Conservation (phyloP, 1,284 basidiomycete species). For the Pyrrhoderma lamaoense region DNA sequence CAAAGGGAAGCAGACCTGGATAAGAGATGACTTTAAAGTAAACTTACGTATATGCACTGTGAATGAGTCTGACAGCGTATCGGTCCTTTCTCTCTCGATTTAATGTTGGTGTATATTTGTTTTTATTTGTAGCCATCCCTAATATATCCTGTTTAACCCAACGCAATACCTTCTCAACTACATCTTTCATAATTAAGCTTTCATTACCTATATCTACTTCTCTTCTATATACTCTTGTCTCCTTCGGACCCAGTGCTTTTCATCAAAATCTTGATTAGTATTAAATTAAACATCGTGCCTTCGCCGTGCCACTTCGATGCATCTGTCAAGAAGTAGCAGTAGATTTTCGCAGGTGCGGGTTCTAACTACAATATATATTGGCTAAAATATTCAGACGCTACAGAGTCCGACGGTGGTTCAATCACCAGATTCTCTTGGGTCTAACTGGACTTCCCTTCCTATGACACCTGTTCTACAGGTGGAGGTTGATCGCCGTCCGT, state of each 20-base stretch:
- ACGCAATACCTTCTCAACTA: no score
- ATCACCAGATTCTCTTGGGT: conserved; percentile 9
- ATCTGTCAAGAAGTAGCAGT: conserved; percentile 4
- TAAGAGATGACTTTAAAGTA: no score
- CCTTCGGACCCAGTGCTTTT: no score
- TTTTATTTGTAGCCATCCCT: background rate
- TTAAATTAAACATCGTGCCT: background rate
- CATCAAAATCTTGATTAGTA: no score
- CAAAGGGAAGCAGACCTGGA: background rate
- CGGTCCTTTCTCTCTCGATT: no score
- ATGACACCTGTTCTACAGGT: conserved; percentile 10
- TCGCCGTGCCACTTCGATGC: conserved; percentile 5
- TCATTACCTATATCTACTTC: no score
- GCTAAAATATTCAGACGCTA: no score
- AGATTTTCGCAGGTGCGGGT: conserved; percentile 7
- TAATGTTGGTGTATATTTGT: background rate
- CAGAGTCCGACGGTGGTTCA: conserved; percentile 16
- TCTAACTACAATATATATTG: background rate
- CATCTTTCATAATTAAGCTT: no score
- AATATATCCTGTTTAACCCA: background rate
- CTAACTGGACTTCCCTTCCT: conserved; percentile 2
- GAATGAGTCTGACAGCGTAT: no score
- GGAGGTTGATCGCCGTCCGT: conserved; percentile 11
- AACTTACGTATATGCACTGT: no score
- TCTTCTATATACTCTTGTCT: no score